Evolutionary conservation across 805 yeast genomes (phyloP), one percentile per base, ranked within the genome.

Genomic region (Wickerhamiella sergipiensis): DNA sequence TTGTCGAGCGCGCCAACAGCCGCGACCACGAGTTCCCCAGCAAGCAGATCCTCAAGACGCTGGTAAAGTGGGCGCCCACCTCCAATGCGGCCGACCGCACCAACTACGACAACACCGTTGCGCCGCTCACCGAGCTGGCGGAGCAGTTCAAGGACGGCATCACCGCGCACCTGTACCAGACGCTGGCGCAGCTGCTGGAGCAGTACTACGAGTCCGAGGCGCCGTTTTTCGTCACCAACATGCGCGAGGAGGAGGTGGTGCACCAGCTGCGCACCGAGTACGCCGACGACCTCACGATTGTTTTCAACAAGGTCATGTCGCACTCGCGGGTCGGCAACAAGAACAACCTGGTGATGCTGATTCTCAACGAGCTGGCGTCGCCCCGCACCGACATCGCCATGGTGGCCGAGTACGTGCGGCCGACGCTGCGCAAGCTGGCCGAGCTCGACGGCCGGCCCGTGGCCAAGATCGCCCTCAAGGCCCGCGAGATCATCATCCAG

Each of bases 401-500:
- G 39, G 79, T 85, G 56, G 83, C 88, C 43, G 70, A 75, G 56
- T 72, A 78, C 52, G 76, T 92, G 64, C 80, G 85, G 58, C 78
- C 75, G 13, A 76, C 85, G 2, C 77, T 92, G 71, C 83, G 81
- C 68, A 73, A 78, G 51, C 74, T 94, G 59, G 95, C 89, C 50
- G 92, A 85, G 66, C 76, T 92, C 57, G 97, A 90, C 61, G 78
- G 92, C 23, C 83, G 96, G 65, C 79, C 86, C 8, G 80, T 95
- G 38, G 90, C 95, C 26, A 90, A 89, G 73, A 97, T 90, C 48
- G 86, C 95, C 24, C 74, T 92, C 64, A 88, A 86, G 68, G 97
- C 97, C 1, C 81, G 97, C 66, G 99, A 94, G 71, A 84, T 94
- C 53, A 77, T 92, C 62, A 92, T 92, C 62, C 95, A 89, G 74